Base-by-base conservation (phyloP, 2,329 filamentous ascomycete genomes). In the Bisporella sp. region DNA sequence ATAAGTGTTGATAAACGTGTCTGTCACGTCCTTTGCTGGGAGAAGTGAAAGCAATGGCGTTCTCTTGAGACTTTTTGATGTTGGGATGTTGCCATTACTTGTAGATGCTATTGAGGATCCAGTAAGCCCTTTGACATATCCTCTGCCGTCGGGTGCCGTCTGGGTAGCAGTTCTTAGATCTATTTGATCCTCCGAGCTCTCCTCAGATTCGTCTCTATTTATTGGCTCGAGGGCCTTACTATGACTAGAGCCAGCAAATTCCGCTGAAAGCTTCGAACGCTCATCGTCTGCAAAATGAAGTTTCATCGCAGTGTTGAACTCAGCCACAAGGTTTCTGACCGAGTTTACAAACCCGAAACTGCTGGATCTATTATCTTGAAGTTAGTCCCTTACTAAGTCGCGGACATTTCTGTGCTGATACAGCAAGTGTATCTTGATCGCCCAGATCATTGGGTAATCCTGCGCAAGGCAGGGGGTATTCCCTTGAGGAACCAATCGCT, bases 1-100 rank as follows among this genome's bases (percentile, higher is more conserved):
- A 55, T 67, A 73, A 3, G 69, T 67, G 1, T 64, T 54, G 1
- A 71, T 54, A 6, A 70, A 67, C 5, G 63, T 58, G 50, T 72
- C 69, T 3, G 69, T 64, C 21, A 67, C 61, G 3, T 66, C 61
- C 43, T 60, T 64, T 1, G 62, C 51, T 1, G 70, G 71, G 11
- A 73, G 53, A 31, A 62, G 48, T 11, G 57, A 59, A 8, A 59
- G 46, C 4, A 62, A n/a, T n/a, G 35, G 8, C 35, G n/a, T 37
- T 37, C 35, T 37, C 35, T 37, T 37, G 35, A n/a, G n/a, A n/a
- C 8, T 9, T 37, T 37, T 37, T 4, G 35, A 51, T 54, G 7
- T 49, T 32, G 12, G 49, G 50, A 21, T 57, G 21, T 21, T 21
- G 21, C 21, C 3, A 21, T 21, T 21, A 21, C 3, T 21, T 21